A percentile compares a stretch with the other conserved stretches of the same genome.
These are phyloP conservation scores for Turritis glabra DNA, from an alignment of 345 rosid species.

Conservation along the genomic window DNA sequence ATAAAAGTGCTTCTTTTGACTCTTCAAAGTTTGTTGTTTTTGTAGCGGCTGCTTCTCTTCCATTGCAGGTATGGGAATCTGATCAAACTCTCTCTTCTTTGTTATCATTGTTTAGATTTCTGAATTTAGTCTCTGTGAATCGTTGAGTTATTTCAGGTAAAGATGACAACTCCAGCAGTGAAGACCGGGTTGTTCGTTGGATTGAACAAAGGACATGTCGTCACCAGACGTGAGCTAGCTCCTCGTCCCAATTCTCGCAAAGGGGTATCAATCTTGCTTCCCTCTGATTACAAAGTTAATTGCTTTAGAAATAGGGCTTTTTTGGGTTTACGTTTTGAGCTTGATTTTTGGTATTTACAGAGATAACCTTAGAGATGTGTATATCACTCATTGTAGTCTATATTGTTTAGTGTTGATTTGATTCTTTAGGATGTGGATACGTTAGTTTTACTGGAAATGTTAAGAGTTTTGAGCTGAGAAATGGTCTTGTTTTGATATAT, in stretches of 20 bases:
- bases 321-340: background rate
- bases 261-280: constrained; percentile 32
- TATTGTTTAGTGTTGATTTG: background rate
- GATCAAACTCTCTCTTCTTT: background rate
- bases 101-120: background rate
- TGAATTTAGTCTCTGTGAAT: background rate
- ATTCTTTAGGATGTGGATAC: background rate
- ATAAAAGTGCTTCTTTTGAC: background rate
- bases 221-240: constrained; percentile 39
- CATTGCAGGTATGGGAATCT: constrained; percentile 4
- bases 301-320: background rate
- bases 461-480: background rate
- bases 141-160: background rate
- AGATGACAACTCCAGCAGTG: constrained; percentile 36
- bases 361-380: background rate
- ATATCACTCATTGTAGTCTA: too few species aligned
- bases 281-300: background rate
- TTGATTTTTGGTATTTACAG: background rate
- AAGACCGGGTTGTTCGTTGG: constrained; percentile 45
- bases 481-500: constrained; percentile 5
- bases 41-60: constrained; percentile 29
- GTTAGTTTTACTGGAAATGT: background rate
- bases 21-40: background rate
- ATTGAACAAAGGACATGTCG: constrained; percentile 45
- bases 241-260: constrained; percentile 44